Conservation (phyloP, 1,284 basidiomycete species). For the Cutaneotrichosporon cavernicola region DNA sequence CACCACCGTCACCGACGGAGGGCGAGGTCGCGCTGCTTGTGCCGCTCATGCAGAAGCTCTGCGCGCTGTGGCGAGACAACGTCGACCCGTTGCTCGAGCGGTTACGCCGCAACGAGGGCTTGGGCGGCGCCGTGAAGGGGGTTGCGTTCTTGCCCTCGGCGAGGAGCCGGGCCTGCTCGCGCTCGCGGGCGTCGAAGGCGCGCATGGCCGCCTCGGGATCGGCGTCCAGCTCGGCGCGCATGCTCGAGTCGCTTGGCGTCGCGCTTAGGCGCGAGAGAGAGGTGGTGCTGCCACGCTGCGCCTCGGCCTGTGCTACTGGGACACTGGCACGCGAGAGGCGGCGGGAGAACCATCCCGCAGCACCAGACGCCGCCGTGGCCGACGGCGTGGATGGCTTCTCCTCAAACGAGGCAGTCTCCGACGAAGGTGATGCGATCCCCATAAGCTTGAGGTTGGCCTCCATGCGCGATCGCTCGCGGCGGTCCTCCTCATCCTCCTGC, state of each 20-base stretch:
- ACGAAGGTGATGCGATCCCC: slow-evolving; percentile 60
- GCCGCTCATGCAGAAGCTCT: slow-evolving; percentile 6
- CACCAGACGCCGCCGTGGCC: background rate
- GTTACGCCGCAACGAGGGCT: slow-evolving; percentile 13
- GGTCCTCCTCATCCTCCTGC: slow-evolving; percentile 84
- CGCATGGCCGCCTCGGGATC: slow-evolving; percentile 25
- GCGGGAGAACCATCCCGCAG: slow-evolving; percentile 18
- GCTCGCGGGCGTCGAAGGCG: slow-evolving; percentile 40
- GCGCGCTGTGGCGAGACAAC: background rate
- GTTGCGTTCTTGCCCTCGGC: slow-evolving; percentile 30
- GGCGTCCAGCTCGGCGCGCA: slow-evolving; percentile 16
- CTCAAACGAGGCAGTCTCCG: slow-evolving; percentile 47
- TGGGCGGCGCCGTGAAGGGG: slow-evolving; percentile 37
- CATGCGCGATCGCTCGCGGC: slow-evolving; percentile 74
- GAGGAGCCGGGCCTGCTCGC: slow-evolving; percentile 31
- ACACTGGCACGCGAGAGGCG: slow-evolving; percentile 14
- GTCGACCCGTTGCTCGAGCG: slow-evolving; percentile 3
- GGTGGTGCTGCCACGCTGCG: slow-evolving; percentile 19
- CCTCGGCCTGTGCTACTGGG: background rate
- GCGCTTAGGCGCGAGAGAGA: slow-evolving; percentile 33
- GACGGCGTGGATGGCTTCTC: slow-evolving; percentile 8
- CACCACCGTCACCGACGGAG: too few relatives aligned
- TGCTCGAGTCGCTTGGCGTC: slow-evolving; percentile 21
- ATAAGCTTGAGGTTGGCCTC: slow-evolving; percentile 86
- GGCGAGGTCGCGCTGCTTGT: background rate